Evolutionary conservation across 179 eudicot species (phyloP).

Genomic region (Gypsophila paniculata): DNA sequence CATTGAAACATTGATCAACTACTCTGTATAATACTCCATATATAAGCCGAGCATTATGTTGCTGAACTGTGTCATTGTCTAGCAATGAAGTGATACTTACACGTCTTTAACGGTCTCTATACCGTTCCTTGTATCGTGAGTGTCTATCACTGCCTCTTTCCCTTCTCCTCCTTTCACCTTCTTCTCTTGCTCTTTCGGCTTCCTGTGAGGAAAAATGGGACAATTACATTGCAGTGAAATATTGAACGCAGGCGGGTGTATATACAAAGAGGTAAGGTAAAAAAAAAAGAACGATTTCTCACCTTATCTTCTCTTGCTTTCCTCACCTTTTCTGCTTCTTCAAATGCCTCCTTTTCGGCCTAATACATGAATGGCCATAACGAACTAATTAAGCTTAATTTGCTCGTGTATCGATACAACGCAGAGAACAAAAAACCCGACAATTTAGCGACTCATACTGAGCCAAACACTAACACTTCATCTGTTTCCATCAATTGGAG

Average conservation of each 20-base stretch:
- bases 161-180: conserved; percentile 47
- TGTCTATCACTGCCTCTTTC: conserved; percentile 30
- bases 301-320: conserved; percentile 63
- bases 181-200: conserved; percentile 41
- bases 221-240: neutral
- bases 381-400: neutral
- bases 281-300: neutral
- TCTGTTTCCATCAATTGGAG: neutral
- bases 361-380: conserved; percentile 12
- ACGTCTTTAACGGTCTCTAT: conserved; percentile 59
- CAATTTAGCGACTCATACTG: too few relatives aligned
- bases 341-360: conserved; percentile 69
- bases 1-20: neutral
- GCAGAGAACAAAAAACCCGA: too few relatives aligned
- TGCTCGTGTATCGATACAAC: neutral
- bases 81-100: conserved; percentile 29
- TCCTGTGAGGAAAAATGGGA: conserved; percentile 31
- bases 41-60: neutral
- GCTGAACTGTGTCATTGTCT: conserved; percentile 26
- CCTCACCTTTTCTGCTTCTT: conserved; percentile 73
- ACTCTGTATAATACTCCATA: too few relatives aligned
- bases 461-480: neutral
- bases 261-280: neutral
- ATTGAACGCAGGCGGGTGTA: neutral
- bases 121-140: conserved; percentile 33